Percentiles rank a stretch among this genome's conserved stretches.
These are phyloP conservation scores for Colletotrichum aenigma DNA, from an alignment of 2,329 filamentous ascomycete genomes.

Conservation along the genomic window DNA sequence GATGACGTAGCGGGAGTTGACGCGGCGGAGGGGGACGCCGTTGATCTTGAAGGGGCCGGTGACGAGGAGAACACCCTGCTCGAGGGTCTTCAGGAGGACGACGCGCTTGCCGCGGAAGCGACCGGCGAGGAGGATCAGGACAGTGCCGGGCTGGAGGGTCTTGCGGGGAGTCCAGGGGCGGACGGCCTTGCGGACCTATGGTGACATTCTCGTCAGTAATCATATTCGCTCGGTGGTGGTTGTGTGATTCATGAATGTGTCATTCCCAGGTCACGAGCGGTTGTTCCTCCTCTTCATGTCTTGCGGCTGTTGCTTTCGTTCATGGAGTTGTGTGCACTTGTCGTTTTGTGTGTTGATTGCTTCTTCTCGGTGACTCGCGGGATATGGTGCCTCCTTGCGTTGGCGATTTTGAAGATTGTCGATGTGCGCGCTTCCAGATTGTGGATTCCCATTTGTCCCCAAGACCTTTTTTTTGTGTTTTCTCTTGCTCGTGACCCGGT, in stretches of 20 bases:
- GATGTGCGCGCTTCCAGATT: neutral
- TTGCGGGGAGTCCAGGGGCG: constrained; percentile 86
- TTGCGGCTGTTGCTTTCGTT: neutral
- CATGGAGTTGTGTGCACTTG: neutral
- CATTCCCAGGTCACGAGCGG: constrained; percentile 5
- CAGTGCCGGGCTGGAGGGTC: constrained; percentile 90
- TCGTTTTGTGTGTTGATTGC: neutral
- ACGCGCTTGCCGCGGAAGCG: constrained; percentile 99
- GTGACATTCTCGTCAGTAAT: constrained; percentile 8
- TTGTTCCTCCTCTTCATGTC: neutral
- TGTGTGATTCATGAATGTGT: neutral
- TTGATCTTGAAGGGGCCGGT: constrained; percentile 99
- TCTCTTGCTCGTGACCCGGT: constrained; percentile 1
- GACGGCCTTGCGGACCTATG: constrained; percentile 91
- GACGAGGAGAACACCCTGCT: constrained; percentile 97
- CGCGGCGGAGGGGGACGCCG: constrained; percentile 94
- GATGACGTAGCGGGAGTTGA: constrained; percentile 93
- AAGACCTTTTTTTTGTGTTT: neutral
- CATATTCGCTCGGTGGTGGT: neutral
- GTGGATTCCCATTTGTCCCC: neutral
- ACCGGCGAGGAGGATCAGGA: constrained; percentile 98
- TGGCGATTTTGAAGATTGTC: neutral
- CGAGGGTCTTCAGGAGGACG: constrained; percentile 96
- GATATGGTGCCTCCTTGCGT: neutral
- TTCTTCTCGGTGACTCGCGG: neutral